A percentile compares a stretch with the other conserved stretches of the same genome.
phyloP scores from a whole-genome alignment of 1,139 yeast genomes.

The Geotrichum bryndzae region DNA sequence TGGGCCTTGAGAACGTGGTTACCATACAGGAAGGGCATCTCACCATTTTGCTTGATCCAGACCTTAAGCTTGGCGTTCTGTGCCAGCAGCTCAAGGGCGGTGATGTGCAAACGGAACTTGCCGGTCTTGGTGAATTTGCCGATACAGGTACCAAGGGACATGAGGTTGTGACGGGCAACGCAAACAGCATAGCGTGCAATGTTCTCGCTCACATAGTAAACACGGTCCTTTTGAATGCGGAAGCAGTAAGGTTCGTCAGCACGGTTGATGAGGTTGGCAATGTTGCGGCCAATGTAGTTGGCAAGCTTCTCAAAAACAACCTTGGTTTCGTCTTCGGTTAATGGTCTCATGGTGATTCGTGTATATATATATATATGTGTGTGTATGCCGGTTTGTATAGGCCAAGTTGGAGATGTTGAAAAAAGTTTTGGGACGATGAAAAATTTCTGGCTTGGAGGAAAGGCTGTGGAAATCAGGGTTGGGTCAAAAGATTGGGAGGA shows the following conservation, averaged over 20 bases:
- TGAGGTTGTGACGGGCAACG: conserved; percentile 78
- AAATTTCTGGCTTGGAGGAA: background rate
- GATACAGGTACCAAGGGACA: conserved; percentile 88
- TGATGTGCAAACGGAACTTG: conserved; percentile 88
- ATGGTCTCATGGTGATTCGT: conserved; percentile 67
- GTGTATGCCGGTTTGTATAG: background rate
- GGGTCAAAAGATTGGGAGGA: conserved; percentile 2
- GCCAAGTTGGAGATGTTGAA: background rate
- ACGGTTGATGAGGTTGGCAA: conserved; percentile 79
- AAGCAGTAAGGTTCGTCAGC: conserved; percentile 90
- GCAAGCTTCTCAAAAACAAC: conserved; percentile 95
- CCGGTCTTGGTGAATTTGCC: conserved; percentile 98
- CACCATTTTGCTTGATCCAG: conserved; percentile 96
- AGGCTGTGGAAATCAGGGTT: background rate
- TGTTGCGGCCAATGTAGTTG: conserved; percentile 91
- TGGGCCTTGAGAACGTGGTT: conserved; percentile 96
- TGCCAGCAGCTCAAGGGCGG: conserved; percentile 77
- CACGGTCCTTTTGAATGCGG: conserved; percentile 92
- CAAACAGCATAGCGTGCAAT: conserved; percentile 86
- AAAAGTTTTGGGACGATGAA: background rate
- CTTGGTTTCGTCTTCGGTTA: conserved; percentile 95
- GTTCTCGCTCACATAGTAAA: conserved; percentile 80
- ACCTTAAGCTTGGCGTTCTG: conserved; percentile 87
- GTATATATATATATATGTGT: background rate
- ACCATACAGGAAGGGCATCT: conserved; percentile 96